phyloP scores from a whole-genome alignment of 768 basidiomycete genomes.

The Mycena venus region DNA sequence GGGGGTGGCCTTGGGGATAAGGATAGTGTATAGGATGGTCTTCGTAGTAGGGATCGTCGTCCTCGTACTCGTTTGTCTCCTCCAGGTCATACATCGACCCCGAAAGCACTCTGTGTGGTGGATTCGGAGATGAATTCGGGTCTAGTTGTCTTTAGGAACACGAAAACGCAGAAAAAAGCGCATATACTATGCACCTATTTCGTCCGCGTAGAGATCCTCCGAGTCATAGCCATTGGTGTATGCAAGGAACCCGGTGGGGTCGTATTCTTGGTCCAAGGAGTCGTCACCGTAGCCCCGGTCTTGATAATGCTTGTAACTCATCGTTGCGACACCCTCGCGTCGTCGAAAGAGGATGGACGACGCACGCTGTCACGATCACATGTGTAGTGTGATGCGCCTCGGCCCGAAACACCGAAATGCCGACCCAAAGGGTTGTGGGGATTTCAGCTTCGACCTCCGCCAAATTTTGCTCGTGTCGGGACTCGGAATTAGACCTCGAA shows the following conservation, averaged over 20 bases:
- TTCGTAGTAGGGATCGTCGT: constrained; percentile 25
- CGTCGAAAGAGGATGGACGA: too few species aligned
- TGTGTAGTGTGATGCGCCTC: too few species aligned
- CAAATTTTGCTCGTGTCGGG: too few species aligned
- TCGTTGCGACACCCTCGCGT: neutral
- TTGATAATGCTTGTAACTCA: neutral
- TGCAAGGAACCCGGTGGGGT: neutral
- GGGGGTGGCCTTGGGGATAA: constrained; percentile 4
- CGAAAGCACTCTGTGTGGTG: constrained; percentile 41
- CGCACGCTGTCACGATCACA: too few species aligned
- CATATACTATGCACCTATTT: constrained; percentile 55
- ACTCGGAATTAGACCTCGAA: too few species aligned
- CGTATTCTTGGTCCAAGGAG: neutral
- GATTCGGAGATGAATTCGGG: constrained; percentile 43
- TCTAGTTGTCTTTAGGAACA: neutral
- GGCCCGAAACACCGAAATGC: too few species aligned
- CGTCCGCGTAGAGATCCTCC: constrained; percentile 50
- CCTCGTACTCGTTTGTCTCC: constrained; percentile 22
- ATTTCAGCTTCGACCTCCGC: too few species aligned
- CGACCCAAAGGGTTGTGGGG: too few species aligned
- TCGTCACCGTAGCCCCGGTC: neutral
- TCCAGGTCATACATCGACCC: constrained; percentile 3
- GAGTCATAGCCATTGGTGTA: constrained; percentile 14
- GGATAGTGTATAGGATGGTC: constrained; percentile 25
- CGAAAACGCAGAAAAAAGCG: constrained; percentile 27